Percentiles rank a stretch among this genome's conserved stretches.
Evolutionary conservation across 805 yeast genomes (phyloP).

Genomic region (Lachancea dasiensis): DNA sequence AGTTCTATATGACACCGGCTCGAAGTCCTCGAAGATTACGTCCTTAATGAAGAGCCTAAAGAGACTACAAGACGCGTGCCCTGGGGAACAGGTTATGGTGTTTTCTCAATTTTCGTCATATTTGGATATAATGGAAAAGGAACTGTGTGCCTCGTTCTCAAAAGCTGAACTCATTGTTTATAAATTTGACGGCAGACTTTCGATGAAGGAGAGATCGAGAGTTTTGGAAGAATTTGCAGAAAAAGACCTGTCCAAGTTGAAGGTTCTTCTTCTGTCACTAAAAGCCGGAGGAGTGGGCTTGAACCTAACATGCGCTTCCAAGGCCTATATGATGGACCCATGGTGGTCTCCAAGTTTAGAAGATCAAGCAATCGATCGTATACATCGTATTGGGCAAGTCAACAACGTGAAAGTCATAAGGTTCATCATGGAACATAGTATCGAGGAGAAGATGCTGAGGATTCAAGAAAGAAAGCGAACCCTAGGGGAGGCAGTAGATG

Average conservation of each 20-base stretch:
- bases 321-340: slow-evolving; percentile 89
- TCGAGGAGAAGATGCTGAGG: slow-evolving; percentile 81
- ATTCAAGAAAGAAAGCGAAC: slow-evolving; percentile 82
- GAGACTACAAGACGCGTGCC: slow-evolving; percentile 45
- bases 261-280: slow-evolving; percentile 62
- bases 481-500: slow-evolving; percentile 73
- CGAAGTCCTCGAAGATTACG: slow-evolving; percentile 64
- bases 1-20: slow-evolving; percentile 25
- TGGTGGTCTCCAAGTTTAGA: slow-evolving; percentile 96
- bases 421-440: slow-evolving; percentile 74
- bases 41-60: slow-evolving; percentile 60
- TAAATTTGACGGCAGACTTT: slow-evolving; percentile 80
- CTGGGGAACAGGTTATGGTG: slow-evolving; percentile 72
- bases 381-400: slow-evolving; percentile 92
- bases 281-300: slow-evolving; percentile 96
- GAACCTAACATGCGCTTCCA: slow-evolving; percentile 76
- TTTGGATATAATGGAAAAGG: slow-evolving; percentile 65
- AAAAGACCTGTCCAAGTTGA: slow-evolving; percentile 29
- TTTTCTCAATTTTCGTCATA: slow-evolving; percentile 88
- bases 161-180: slow-evolving; percentile 34
- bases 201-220: slow-evolving; percentile 55
- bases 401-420: slow-evolving; percentile 66
- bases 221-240: slow-evolving; percentile 51
- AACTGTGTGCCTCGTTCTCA: slow-evolving; percentile 45
- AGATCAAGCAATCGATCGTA: slow-evolving; percentile 97